These are phyloP conservation scores for Bimuria novae-zelandiae DNA, from an alignment of 2,329 filamentous ascomycete genomes.

Conservation along the genomic window DNA sequence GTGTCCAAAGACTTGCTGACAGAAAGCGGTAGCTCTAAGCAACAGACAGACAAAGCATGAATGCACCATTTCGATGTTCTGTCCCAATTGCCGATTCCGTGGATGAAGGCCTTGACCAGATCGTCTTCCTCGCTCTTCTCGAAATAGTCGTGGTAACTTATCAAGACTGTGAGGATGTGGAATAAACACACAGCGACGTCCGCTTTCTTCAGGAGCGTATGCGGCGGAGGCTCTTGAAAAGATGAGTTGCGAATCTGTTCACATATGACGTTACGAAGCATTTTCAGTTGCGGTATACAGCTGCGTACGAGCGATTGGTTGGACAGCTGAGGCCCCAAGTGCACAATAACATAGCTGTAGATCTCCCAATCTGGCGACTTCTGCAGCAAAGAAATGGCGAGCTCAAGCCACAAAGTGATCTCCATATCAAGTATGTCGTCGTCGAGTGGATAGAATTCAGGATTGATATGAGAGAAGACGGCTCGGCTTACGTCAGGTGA, in stretches of 20 bases:
- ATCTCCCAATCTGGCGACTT: conserved; percentile 85
- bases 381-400: conserved; percentile 73
- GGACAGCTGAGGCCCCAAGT: conserved; percentile 83
- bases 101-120: conserved; percentile 82
- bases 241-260: conserved; percentile 78
- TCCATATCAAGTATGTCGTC: conserved; percentile 56
- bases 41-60: conserved; percentile 91
- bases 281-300: conserved; percentile 74
- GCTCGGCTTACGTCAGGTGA: conserved; percentile 54
- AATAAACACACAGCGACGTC: conserved; percentile 90
- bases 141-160: conserved; percentile 89
- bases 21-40: conserved; percentile 87
- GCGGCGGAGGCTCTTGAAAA: conserved; percentile 79
- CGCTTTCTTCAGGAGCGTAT: conserved; percentile 80
- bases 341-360: conserved; percentile 86
- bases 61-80: conserved; percentile 91
- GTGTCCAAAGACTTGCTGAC: conserved; percentile 83
- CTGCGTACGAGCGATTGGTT: conserved; percentile 85
- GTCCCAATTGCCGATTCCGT: conserved; percentile 82
- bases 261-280: conserved; percentile 76
- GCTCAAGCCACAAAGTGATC: conserved; percentile 69
- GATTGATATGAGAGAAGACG: conserved; percentile 55
- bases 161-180: conserved; percentile 81
- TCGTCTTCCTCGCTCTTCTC: conserved; percentile 86
- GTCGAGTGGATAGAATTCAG: conserved; percentile 36